Percentiles rank a stretch among this genome's conserved stretches.
phyloP scores from a whole-genome alignment of 306 rosid genomes.

The Lathyrus aphaca region DNA sequence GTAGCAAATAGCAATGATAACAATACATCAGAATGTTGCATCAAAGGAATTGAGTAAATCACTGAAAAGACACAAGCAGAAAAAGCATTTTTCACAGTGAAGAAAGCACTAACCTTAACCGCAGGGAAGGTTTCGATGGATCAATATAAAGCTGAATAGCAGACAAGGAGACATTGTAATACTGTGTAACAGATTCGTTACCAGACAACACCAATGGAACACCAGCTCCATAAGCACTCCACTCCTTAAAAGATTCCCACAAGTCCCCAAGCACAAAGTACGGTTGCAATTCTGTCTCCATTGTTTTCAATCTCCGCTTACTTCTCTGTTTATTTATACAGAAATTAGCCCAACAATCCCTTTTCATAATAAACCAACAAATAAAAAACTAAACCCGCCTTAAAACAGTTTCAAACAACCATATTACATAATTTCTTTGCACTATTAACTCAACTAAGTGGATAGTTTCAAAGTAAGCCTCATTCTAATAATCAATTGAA shows the following conservation, averaged over 20 bases:
- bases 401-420: not conserved
- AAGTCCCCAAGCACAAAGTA: slow-evolving; percentile 77
- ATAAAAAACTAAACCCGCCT: not conserved
- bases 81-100: not conserved
- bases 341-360: slow-evolving; percentile 15
- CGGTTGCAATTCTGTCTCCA: slow-evolving; percentile 51
- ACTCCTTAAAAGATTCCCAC: slow-evolving; percentile 76
- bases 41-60: not conserved
- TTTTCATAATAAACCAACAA: slow-evolving; percentile 5
- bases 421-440: not conserved
- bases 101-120: slow-evolving; percentile 52
- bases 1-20: not conserved
- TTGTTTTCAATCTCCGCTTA: slow-evolving; percentile 53
- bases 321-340: slow-evolving; percentile 53
- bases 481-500: not conserved
- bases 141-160: slow-evolving; percentile 74
- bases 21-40: not conserved
- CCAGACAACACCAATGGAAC: slow-evolving; percentile 74
- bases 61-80: slow-evolving; percentile 1
- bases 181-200: slow-evolving; percentile 69
- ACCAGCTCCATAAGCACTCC: slow-evolving; percentile 83
- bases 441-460: not conserved
- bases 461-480: slow-evolving; percentile 1
- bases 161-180: slow-evolving; percentile 74
- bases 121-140: slow-evolving; percentile 54